phyloP scores from a whole-genome alignment of 2,329 filamentous ascomycete genomes.

The Ascochyta koolunga region DNA sequence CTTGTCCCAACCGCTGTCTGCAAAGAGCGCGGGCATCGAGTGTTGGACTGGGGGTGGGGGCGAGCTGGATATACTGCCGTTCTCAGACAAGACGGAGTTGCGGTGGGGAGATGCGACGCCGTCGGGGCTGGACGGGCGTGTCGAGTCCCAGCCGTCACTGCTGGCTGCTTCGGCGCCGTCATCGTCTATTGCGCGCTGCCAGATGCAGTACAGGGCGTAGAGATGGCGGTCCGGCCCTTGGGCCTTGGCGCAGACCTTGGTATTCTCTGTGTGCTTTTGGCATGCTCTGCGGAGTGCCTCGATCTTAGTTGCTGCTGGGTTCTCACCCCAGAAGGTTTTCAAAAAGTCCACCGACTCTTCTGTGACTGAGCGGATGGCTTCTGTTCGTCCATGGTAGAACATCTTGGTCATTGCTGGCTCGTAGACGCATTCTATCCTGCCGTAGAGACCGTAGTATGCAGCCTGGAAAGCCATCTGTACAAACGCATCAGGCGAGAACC shows the following conservation, averaged over 20 bases:
- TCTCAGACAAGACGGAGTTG: constrained; percentile 58
- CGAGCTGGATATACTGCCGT: constrained; percentile 56
- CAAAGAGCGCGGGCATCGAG: constrained; percentile 79
- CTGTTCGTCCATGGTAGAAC: constrained; percentile 90
- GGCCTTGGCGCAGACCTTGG: constrained; percentile 84
- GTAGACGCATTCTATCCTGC: constrained; percentile 91
- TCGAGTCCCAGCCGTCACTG: constrained; percentile 58
- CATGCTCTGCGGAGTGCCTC: constrained; percentile 84
- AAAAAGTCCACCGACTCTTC: constrained; percentile 86
- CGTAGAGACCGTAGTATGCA: constrained; percentile 96
- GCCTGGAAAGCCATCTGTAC: constrained; percentile 99
- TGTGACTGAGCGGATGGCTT: constrained; percentile 87
- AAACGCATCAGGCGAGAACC: constrained; percentile 95
- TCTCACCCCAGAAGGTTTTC: constrained; percentile 92
- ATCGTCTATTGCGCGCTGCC: constrained; percentile 87
- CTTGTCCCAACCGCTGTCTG: constrained; percentile 89
- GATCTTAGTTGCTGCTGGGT: constrained; percentile 80
- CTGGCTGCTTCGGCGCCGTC: constrained; percentile 62
- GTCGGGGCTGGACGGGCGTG: constrained; percentile 59
- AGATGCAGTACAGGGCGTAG: constrained; percentile 92
- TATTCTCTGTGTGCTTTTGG: constrained; percentile 78
- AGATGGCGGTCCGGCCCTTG: constrained; percentile 91
- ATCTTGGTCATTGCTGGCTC: constrained; percentile 98
- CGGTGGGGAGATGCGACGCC: constrained; percentile 61
- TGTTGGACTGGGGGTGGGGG: constrained; percentile 56